Percentiles rank a stretch among this genome's conserved stretches.
phyloP scores from a whole-genome alignment of 176 grass and related monocot species.

The Musa beccarii region DNA sequence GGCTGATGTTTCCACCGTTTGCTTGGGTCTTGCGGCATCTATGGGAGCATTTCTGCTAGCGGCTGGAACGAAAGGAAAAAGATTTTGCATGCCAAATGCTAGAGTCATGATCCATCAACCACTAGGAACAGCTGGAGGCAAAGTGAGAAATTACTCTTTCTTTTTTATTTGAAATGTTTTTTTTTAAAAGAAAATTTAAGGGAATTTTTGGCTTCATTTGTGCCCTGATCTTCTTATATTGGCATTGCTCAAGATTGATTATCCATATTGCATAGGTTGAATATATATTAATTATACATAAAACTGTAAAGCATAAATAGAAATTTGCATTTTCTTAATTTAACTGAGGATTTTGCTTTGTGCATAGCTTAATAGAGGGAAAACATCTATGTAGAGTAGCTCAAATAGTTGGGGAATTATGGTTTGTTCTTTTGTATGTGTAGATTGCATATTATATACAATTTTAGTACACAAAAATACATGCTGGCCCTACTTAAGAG shows the following conservation, averaged over 20 bases:
- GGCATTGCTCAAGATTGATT: neutral
- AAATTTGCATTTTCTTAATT: too few relatives aligned
- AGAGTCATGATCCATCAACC: slow-evolving; percentile 97
- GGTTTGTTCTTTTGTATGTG: too few relatives aligned
- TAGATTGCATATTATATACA: too few relatives aligned
- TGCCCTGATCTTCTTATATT: neutral
- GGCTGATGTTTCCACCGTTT: slow-evolving; percentile 86
- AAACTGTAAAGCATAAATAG: too few relatives aligned
- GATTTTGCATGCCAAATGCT: slow-evolving; percentile 98
- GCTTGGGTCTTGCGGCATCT: slow-evolving; percentile 88
- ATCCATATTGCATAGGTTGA: too few relatives aligned
- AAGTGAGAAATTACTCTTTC: slow-evolving; percentile 25
- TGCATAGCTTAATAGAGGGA: too few relatives aligned
- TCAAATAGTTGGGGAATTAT: too few relatives aligned
- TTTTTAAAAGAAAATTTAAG: neutral
- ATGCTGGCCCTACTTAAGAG: too few relatives aligned
- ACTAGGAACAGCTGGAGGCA: slow-evolving; percentile 64
- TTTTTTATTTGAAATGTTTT: neutral
- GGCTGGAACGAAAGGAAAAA: slow-evolving; percentile 81
- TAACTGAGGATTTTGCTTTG: too few relatives aligned
- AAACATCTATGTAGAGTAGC: too few relatives aligned
- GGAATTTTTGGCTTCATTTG: neutral
- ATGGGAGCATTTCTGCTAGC: slow-evolving; percentile 90
- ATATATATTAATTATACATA: too few relatives aligned
- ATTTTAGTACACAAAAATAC: too few relatives aligned